Evolutionary conservation across 345 rosid species (phyloP).

Genomic region (Luvunga scandens): DNA sequence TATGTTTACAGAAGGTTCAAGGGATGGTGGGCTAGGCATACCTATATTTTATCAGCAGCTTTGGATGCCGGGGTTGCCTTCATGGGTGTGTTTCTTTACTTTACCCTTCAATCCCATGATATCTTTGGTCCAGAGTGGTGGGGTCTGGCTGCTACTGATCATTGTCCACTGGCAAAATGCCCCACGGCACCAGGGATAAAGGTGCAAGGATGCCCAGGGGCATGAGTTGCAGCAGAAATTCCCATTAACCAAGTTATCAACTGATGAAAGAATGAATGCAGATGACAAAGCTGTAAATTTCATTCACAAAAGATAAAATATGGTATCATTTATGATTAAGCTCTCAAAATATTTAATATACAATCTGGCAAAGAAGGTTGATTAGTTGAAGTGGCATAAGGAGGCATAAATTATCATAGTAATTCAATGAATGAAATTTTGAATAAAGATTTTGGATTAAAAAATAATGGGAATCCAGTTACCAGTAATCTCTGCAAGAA

Average conservation of each 20-base stretch:
- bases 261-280: neutral
- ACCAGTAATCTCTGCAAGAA: constrained; percentile 56
- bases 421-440: neutral
- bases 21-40: constrained; percentile 56
- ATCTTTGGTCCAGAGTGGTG: constrained; percentile 48
- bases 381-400: neutral
- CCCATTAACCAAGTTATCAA: neutral
- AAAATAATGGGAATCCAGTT: neutral
- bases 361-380: neutral
- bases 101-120: constrained; percentile 30
- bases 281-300: neutral
- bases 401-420: neutral
- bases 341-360: neutral
- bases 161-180: constrained; percentile 44
- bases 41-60: constrained; percentile 47
- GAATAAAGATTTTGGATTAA: neutral
- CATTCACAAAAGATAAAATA: neutral
- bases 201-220: constrained; percentile 39
- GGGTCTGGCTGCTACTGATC: constrained; percentile 46
- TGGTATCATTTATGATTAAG: neutral
- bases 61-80: constrained; percentile 60
- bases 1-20: constrained; percentile 31
- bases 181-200: constrained; percentile 43
- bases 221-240: neutral
- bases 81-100: constrained; percentile 39